Conservation (phyloP, 2,329 filamentous ascomycete species). For the Aureobasidium melanogenum region DNA sequence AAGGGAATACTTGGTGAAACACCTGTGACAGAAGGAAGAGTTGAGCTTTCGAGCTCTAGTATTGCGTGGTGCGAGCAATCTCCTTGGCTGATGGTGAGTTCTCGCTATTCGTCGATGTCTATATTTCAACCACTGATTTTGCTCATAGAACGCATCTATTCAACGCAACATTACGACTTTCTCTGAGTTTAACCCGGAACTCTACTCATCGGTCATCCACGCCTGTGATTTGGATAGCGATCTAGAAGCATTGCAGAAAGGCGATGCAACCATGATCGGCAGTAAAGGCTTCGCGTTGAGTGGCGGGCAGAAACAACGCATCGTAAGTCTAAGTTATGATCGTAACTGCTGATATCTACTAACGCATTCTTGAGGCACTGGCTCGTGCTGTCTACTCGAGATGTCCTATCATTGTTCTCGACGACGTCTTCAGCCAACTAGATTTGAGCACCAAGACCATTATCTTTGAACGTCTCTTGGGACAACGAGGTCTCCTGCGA, state of each 20-base stretch:
- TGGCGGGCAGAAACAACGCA: slow-evolving; percentile 74
- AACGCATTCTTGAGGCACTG: slow-evolving; percentile 27
- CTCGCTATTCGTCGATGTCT: neutral
- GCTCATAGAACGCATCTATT: slow-evolving; percentile 72
- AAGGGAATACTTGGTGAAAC: slow-evolving; percentile 30
- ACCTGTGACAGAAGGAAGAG: slow-evolving; percentile 38
- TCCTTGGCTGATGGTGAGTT: neutral
- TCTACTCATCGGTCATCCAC: slow-evolving; percentile 61
- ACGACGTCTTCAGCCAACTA: slow-evolving; percentile 70
- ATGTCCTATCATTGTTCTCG: slow-evolving; percentile 67
- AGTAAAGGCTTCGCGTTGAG: slow-evolving; percentile 78
- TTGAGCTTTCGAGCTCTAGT: slow-evolving; percentile 42
- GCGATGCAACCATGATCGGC: slow-evolving; percentile 71
- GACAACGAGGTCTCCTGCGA: slow-evolving; percentile 33
- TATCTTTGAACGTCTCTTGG: slow-evolving; percentile 36
- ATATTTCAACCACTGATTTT: slow-evolving; percentile 34
- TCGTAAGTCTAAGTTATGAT: slow-evolving; percentile 42
- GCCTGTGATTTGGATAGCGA: slow-evolving; percentile 70
- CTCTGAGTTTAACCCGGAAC: slow-evolving; percentile 49
- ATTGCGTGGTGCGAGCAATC: slow-evolving; percentile 18
- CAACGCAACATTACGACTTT: slow-evolving; percentile 72
- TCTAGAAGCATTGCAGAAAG: slow-evolving; percentile 60
- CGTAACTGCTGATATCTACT: neutral
- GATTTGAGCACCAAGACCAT: slow-evolving; percentile 46
- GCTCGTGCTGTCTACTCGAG: slow-evolving; percentile 72